A percentile compares a stretch with the other conserved stretches of the same genome.
Conservation (phyloP, 2,329 filamentous ascomycete genomes). For the Verticillium nonalfalfae region DNA sequence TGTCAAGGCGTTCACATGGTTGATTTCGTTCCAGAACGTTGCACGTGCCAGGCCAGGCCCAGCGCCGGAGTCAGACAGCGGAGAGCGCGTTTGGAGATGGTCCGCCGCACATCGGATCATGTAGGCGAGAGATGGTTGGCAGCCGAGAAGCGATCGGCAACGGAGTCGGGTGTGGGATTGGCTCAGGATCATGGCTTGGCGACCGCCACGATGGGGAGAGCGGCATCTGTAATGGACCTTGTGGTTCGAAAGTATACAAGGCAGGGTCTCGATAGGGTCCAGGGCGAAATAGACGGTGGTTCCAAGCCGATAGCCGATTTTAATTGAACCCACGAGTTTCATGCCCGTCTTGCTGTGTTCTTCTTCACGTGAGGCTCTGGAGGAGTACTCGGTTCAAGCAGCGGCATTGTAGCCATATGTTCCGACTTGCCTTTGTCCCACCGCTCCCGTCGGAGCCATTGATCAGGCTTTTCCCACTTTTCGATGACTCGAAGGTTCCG, state of each 20-base stretch:
- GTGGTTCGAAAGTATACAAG: neutral
- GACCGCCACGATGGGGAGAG: neutral
- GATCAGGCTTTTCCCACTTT: neutral
- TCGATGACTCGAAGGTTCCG: neutral
- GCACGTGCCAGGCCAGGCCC: neutral
- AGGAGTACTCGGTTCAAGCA: neutral
- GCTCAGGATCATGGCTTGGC: neutral
- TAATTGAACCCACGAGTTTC: neutral
- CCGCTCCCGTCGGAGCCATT: neutral
- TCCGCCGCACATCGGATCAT: neutral
- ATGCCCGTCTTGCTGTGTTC: neutral
- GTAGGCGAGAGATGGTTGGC: neutral
- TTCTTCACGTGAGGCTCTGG: neutral
- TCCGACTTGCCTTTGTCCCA: neutral
- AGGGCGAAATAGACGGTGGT: neutral
- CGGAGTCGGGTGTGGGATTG: neutral
- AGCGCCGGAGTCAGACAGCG: neutral
- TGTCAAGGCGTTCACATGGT: neutral
- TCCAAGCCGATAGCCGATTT: neutral
- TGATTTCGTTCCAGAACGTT: neutral
- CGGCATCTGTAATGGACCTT: neutral
- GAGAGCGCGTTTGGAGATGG: neutral
- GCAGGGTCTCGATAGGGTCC: neutral
- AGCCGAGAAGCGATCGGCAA: conserved; percentile 3
- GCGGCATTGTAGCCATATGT: neutral